These are phyloP conservation scores for Lachnellula occidentalis DNA, from an alignment of 2,329 filamentous ascomycete genomes.

Conservation along the genomic window DNA sequence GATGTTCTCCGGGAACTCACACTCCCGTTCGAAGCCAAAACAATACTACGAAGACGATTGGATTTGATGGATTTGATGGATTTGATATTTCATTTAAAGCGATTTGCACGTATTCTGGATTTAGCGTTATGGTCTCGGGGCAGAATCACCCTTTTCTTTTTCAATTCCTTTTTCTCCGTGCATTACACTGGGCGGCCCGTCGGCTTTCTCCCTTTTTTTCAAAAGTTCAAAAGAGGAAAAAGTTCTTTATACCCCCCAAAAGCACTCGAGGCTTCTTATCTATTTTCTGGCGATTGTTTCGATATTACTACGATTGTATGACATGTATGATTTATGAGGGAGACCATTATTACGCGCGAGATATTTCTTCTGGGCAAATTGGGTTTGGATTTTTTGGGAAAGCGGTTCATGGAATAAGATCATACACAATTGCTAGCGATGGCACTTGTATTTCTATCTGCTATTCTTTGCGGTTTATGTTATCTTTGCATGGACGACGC, in stretches of 20 bases:
- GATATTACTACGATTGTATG: constrained; percentile 29
- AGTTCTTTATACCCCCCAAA: constrained; percentile 24
- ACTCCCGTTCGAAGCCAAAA: constrained; percentile 17
- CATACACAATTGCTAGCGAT: constrained; percentile 26
- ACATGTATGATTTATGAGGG: constrained; percentile 22
- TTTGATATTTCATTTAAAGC: constrained; percentile 14
- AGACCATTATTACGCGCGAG: constrained; percentile 18
- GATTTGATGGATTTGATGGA: constrained; percentile 10
- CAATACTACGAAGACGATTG: constrained; percentile 7
- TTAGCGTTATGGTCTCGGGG: constrained; percentile 19
- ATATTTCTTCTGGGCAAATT: constrained; percentile 9
- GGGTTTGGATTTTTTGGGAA: constrained; percentile 4
- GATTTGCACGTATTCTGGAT: constrained; percentile 15
- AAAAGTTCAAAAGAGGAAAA: constrained; percentile 19
- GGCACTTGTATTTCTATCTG: constrained; percentile 20
- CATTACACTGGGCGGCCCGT: constrained; percentile 20
- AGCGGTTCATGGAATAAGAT: constrained; percentile 14
- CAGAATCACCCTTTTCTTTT: constrained; percentile 16
- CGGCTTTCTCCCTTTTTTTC: constrained; percentile 19
- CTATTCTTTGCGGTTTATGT: constrained; percentile 18
- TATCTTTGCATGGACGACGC: constrained; percentile 20
- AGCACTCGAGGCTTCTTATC: constrained; percentile 17
- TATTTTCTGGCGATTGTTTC: constrained; percentile 20
- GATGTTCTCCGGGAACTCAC: constrained; percentile 23
- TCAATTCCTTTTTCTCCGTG: constrained; percentile 18